These are phyloP conservation scores for Clavispora fructus DNA, from an alignment of 805 yeast genomes.

Conservation along the genomic window DNA sequence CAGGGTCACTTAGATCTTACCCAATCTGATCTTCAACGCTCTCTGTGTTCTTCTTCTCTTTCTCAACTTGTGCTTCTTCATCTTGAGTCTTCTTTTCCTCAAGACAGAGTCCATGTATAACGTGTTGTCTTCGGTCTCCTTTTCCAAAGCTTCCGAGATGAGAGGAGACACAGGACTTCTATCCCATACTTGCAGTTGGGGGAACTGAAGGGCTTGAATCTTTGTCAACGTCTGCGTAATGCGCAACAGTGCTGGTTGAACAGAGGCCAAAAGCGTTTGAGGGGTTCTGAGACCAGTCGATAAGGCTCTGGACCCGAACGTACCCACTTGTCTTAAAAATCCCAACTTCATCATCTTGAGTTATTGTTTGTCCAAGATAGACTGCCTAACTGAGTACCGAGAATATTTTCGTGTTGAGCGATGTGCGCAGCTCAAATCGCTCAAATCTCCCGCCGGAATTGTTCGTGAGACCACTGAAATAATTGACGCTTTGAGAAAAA, in stretches of 20 bases:
- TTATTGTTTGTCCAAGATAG: not conserved
- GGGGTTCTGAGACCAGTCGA: not conserved
- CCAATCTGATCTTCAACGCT: conserved; percentile 68
- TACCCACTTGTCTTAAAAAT: not conserved
- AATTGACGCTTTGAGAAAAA: too few species aligned
- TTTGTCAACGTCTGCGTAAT: conserved; percentile 1
- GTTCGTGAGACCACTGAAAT: too few species aligned
- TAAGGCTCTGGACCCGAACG: not conserved
- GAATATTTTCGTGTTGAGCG: not conserved
- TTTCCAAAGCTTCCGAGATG: not conserved
- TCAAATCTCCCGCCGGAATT: too few species aligned
- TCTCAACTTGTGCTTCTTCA: conserved; percentile 96
- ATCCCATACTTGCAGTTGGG: not conserved
- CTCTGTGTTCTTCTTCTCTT: conserved; percentile 95
- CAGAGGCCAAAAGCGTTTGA: not conserved
- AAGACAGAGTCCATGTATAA: conserved; percentile 62
- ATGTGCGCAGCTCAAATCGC: not conserved
- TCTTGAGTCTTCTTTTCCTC: conserved; percentile 85
- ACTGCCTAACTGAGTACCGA: not conserved
- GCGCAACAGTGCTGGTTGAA: not conserved
- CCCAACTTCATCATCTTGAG: not conserved
- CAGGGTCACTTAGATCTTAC: conserved; percentile 26
- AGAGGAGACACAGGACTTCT: not conserved
- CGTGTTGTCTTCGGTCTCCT: conserved; percentile 20
- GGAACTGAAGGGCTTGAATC: not conserved